Percentiles rank a stretch among this genome's conserved stretches.
These are phyloP conservation scores for Aspergillus quadrilineatus DNA, from an alignment of 2,329 filamentous ascomycete species.

Conservation along the genomic window DNA sequence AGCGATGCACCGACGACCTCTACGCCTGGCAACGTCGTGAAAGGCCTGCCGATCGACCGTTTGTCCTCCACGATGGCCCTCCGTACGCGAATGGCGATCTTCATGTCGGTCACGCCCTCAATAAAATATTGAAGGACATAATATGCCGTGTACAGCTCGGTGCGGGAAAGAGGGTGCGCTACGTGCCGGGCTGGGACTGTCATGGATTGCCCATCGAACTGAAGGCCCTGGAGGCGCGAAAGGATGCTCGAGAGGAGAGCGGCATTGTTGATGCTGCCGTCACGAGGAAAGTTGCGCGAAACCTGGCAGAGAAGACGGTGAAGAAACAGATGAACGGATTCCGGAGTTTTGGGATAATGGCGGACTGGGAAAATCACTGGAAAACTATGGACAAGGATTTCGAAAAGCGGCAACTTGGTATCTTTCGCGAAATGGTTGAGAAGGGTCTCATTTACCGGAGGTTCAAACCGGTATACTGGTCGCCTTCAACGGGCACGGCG, in stretches of 20 bases:
- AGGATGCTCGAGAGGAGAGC: slow-evolving; percentile 30
- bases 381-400: slow-evolving; percentile 63
- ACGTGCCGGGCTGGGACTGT: slow-evolving; percentile 94
- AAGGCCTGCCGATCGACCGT: slow-evolving; percentile 58
- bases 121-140: slow-evolving; percentile 96
- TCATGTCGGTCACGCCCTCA: slow-evolving; percentile 91
- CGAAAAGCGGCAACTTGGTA: slow-evolving; percentile 59
- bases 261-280: slow-evolving; percentile 43
- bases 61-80: slow-evolving; percentile 90
- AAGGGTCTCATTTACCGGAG: slow-evolving; percentile 62
- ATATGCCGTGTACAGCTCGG: slow-evolving; percentile 79
- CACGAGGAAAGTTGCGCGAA: slow-evolving; percentile 55
- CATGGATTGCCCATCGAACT: slow-evolving; percentile 96
- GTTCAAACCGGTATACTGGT: slow-evolving; percentile 66
- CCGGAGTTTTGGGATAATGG: slow-evolving; percentile 62
- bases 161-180: slow-evolving; percentile 72
- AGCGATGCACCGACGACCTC: slow-evolving; percentile 78
- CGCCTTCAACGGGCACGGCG: slow-evolving; percentile 63
- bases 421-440: slow-evolving; percentile 63
- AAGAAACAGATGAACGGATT: slow-evolving; percentile 61
- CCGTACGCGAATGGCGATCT: slow-evolving; percentile 93
- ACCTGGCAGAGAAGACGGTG: slow-evolving; percentile 57
- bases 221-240: slow-evolving; percentile 73
- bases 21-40: slow-evolving; percentile 77
- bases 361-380: slow-evolving; percentile 62